Percentiles rank a stretch among this genome's conserved stretches.
Evolutionary conservation across 2,329 filamentous ascomycete genomes (phyloP).

Genomic region (Dothideomycetes sp.): DNA sequence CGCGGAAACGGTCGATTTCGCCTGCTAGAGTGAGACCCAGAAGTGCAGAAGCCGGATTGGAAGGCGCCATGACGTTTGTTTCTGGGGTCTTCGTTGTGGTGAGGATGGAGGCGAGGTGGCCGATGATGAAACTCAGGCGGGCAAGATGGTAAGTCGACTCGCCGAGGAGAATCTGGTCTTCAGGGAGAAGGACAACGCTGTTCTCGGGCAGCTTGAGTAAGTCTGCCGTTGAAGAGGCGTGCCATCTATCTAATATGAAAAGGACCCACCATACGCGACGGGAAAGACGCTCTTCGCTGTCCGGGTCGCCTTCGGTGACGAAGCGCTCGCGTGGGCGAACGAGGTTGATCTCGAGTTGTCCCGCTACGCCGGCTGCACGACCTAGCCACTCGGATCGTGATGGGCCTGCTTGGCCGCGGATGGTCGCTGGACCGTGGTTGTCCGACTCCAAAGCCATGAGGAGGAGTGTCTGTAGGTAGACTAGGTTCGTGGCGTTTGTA

Average conservation of each 20-base stretch:
- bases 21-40: constrained; percentile 42
- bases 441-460: constrained; percentile 57
- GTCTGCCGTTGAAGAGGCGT: constrained; percentile 55
- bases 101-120: constrained; percentile 40
- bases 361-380: constrained; percentile 54
- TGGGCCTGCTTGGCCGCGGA: constrained; percentile 33
- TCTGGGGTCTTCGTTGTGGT: constrained; percentile 33
- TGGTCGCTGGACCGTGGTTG: constrained; percentile 38
- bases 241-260: constrained; percentile 62
- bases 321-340: constrained; percentile 29
- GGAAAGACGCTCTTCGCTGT: constrained; percentile 52
- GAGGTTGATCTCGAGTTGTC: constrained; percentile 51
- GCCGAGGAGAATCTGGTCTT: constrained; percentile 50
- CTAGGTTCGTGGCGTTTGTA: constrained; percentile 31
- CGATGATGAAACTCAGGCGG: constrained; percentile 51
- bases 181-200: constrained; percentile 47
- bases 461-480: constrained; percentile 57
- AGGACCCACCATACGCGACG: constrained; percentile 62
- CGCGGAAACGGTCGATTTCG: constrained; percentile 55
- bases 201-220: constrained; percentile 53
- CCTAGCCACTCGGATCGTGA: constrained; percentile 48
- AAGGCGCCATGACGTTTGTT: constrained; percentile 31
- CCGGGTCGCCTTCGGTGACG: constrained; percentile 37
- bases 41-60: constrained; percentile 30
- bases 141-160: constrained; percentile 53